These are phyloP conservation scores for Barnettozyma salicaria DNA, from an alignment of 805 yeast genomes.

Conservation along the genomic window DNA sequence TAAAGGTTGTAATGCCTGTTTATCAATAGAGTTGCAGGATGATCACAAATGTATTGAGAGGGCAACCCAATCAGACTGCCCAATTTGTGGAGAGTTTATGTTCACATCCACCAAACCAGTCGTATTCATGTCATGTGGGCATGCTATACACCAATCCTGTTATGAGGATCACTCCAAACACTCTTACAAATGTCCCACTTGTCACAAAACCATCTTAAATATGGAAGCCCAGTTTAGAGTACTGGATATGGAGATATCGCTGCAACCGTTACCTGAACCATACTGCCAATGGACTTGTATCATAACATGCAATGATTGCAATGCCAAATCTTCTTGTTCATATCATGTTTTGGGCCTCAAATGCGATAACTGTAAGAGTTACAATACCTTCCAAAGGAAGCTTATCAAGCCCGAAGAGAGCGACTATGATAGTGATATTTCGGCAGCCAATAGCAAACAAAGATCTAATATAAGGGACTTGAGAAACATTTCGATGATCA, in stretches of 20 bases:
- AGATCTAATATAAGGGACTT: constrained; percentile 13
- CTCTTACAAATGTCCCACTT: constrained; percentile 86
- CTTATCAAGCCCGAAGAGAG: constrained; percentile 62
- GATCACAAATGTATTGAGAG: constrained; percentile 81
- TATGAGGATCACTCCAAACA: constrained; percentile 77
- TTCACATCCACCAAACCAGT: constrained; percentile 77
- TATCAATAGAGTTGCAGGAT: constrained; percentile 69
- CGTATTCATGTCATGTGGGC: constrained; percentile 92
- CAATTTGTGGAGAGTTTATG: constrained; percentile 87
- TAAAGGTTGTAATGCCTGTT: constrained; percentile 81
- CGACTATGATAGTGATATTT: constrained; percentile 26
- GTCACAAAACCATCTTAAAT: constrained; percentile 77
- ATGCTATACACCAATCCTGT: constrained; percentile 84
- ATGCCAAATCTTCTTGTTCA: constrained; percentile 65
- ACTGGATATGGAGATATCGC: constrained; percentile 73
- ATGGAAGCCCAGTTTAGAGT: constrained; percentile 88
- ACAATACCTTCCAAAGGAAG: constrained; percentile 73
- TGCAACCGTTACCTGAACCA: constrained; percentile 77
- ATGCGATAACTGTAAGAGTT: constrained; percentile 82
- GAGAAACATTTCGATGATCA: constrained; percentile 19
- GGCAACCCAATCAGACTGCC: constrained; percentile 87
- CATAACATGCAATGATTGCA: constrained; percentile 81
- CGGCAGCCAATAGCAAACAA: constrained; percentile 19
- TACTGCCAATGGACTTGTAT: constrained; percentile 70
- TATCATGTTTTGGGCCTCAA: constrained; percentile 84